A percentile compares a stretch with the other conserved stretches of the same genome.
Conservation (phyloP, 345 rosid species). For the Citrus australasica region DNA sequence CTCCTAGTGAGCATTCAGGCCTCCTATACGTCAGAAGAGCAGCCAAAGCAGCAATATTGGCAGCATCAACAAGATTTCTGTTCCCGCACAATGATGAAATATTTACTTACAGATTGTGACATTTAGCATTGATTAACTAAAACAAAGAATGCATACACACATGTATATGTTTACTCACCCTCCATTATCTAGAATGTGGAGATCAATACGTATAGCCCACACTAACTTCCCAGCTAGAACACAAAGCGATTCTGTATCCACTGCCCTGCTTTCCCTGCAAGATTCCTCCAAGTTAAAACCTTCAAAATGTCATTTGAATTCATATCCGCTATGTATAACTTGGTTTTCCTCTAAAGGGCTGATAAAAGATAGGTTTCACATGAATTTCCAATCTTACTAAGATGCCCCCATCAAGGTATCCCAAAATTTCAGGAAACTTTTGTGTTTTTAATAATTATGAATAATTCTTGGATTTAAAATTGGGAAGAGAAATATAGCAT, state of each 20-base stretch:
- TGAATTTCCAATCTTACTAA: not conserved
- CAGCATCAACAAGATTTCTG: constrained; percentile 96
- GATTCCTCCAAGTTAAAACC: constrained; percentile 3
- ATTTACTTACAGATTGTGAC: not conserved
- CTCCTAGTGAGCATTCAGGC: constrained; percentile 88
- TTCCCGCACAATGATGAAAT: constrained; percentile 8
- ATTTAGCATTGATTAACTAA: constrained; percentile 6
- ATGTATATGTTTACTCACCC: constrained; percentile 47
- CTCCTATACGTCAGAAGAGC: constrained; percentile 79
- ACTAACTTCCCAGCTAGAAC: constrained; percentile 84
- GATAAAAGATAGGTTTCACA: not conserved
- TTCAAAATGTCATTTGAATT: constrained; percentile 7
- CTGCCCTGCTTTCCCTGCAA: constrained; percentile 94
- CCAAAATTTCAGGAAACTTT: not conserved
- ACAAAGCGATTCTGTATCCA: constrained; percentile 94
- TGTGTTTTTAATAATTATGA: not conserved
- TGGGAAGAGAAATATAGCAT: not conserved
- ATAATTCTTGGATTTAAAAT: not conserved
- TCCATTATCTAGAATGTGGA: constrained; percentile 93
- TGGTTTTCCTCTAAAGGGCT: not conserved
- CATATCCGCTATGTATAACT: not conserved
- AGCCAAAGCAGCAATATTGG: constrained; percentile 90
- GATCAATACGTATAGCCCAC: constrained; percentile 89
- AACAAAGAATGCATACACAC: not conserved
- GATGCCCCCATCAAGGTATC: not conserved